Conservation (phyloP, 129 eudicot genomes). For the Flaveria robusta region DNA sequence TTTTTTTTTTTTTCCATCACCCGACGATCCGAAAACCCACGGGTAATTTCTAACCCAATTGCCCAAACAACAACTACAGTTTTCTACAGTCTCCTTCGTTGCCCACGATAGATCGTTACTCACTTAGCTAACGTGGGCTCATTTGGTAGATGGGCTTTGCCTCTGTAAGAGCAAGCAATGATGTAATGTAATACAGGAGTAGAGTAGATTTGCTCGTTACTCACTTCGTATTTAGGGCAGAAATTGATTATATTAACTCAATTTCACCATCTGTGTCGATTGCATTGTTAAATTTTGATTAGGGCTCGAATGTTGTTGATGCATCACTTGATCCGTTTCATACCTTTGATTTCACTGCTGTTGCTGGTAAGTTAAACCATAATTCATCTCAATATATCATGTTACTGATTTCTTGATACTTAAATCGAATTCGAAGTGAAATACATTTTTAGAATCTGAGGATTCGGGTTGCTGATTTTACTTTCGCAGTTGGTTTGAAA, state of each 20-base stretch:
- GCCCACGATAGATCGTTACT: constrained; percentile 23
- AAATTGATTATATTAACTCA: neutral
- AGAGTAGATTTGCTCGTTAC: too few relatives aligned
- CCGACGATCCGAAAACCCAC: neutral
- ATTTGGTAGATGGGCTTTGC: too few relatives aligned
- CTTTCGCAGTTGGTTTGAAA: neutral
- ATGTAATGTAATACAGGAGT: too few relatives aligned
- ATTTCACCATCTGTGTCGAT: constrained; percentile 32
- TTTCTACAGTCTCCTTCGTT: constrained; percentile 36
- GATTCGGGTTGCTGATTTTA: too few relatives aligned
- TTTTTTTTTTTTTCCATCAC: too few relatives aligned
- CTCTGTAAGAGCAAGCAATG: too few relatives aligned
- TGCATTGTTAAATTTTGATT: constrained; percentile 11
- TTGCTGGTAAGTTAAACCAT: constrained; percentile 35
- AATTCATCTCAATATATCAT: neutral
- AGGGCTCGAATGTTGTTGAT: constrained; percentile 32
- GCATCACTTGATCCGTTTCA: constrained; percentile 35
- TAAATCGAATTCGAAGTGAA: neutral
- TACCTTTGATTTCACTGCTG: constrained; percentile 30
- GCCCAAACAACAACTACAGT: constrained; percentile 9
- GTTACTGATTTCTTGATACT: neutral
- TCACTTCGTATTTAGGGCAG: constrained; percentile 23
- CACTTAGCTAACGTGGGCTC: too few relatives aligned
- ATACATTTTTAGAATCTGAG: constrained; percentile 1
- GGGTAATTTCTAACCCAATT: constrained; percentile 3